Evolutionary conservation across 164 flowering plant genomes (phyloP), one percentile per base, ranked within the genome.

Genomic region (Aristolochia contorta): DNA sequence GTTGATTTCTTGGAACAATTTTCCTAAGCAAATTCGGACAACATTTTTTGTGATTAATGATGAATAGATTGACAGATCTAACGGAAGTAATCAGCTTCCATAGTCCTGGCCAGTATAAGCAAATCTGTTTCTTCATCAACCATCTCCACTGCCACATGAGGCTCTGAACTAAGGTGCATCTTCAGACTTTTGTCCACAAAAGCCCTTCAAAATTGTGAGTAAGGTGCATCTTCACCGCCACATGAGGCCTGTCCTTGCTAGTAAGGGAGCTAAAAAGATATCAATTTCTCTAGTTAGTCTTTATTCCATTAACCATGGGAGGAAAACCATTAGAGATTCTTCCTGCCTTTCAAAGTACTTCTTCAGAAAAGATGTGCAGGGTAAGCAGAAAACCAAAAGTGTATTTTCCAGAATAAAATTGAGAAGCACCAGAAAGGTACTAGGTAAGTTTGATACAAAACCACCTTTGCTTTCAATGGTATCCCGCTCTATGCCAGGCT

Each of bases 161-260:
- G 99, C 46, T 94, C 97, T 16, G 99, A 85, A 68, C 93, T 91
- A 12, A 91, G 78, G 65, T 94, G 99, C 27, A 47, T 63, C 69
- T 94, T 94, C 75, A 94, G 70, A 74, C 85, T 83, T 73, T 76
- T 84, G 67, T 94, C 97, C 16, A 97, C 99, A 75, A 94, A 94
- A 18, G 97, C 96, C 70, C 99, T 79, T 47, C 97, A 84, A 60
- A 91, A 90, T 0, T n/a, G n/a, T n/a, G n/a, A n/a, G 96, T 93
- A 65, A 93, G 58, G 67, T 80, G 91, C 25, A 16, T 7, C 7
- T 32, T 96, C 97, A 70, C 91, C 97, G 47, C 91, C 99, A 19
- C 96, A 89, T 0, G 97, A 80, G 51, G 27, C 99, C 97, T 93
- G 74, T 50, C 52, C 43, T 6, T 37, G 43, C 43, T 7, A 37